A percentile compares a stretch with the other conserved stretches of the same genome.
Conservation (phyloP, 257 asterid genomes). For the Cordia subcordata region DNA sequence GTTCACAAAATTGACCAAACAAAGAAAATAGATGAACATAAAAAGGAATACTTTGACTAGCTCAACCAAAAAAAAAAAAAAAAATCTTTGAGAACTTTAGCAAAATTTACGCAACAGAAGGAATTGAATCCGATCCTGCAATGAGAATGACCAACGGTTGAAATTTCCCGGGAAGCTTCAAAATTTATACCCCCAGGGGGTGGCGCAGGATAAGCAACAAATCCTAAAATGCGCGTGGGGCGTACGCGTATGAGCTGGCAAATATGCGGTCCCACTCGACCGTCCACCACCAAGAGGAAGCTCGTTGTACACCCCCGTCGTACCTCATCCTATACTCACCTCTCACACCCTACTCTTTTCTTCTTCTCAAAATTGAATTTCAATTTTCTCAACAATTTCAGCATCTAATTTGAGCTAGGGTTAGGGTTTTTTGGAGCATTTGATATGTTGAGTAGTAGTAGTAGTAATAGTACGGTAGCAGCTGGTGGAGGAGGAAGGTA, state of each 20-base stretch:
- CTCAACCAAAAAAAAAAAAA: too few relatives aligned
- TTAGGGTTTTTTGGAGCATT: constrained; percentile 2
- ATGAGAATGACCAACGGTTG: background rate
- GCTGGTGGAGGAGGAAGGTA: constrained; percentile 40
- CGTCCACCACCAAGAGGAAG: constrained; percentile 24
- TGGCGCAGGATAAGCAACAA: background rate
- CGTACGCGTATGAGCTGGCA: constrained; percentile 38
- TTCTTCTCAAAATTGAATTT: background rate
- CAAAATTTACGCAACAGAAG: too few relatives aligned
- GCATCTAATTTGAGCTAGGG: background rate
- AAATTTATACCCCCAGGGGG: background rate
- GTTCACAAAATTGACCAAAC: too few relatives aligned
- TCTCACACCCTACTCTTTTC: constrained; percentile 16
- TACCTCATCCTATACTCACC: constrained; percentile 3
- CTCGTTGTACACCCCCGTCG: constrained; percentile 23
- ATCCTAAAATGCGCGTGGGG: constrained; percentile 12
- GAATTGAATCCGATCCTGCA: background rate
- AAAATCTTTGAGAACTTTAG: too few relatives aligned
- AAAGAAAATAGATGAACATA: too few relatives aligned
- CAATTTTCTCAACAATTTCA: background rate
- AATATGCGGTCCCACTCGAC: constrained; percentile 23
- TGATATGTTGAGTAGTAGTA: constrained; percentile 24
- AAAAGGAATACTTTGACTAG: too few relatives aligned
- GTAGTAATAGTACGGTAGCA: constrained; percentile 17
- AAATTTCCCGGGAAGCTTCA: background rate